phyloP scores from a whole-genome alignment of 129 eudicot species.

The Lonicera japonica region DNA sequence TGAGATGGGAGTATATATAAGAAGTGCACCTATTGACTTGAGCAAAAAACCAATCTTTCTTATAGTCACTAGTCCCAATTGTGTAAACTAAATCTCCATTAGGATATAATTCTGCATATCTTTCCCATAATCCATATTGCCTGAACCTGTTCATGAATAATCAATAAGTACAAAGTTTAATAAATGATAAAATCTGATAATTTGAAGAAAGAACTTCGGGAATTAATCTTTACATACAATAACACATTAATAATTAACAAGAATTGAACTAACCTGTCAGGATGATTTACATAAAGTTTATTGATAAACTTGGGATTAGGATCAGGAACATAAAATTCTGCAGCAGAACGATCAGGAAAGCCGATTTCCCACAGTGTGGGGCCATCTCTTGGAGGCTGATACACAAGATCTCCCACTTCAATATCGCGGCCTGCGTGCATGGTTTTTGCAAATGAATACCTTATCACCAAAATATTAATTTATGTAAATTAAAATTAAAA shows the following conservation, averaged over 20 bases:
- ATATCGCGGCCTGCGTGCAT: neutral
- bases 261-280: constrained; percentile 20
- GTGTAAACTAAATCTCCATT: constrained; percentile 31
- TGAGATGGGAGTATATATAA: too few species aligned
- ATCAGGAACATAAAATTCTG: constrained; percentile 54
- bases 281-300: constrained; percentile 36
- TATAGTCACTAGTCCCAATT: constrained; percentile 33
- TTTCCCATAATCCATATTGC: constrained; percentile 57
- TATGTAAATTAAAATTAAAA: too few species aligned
- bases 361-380: constrained; percentile 78
- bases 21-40: constrained; percentile 41
- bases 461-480: too few species aligned
- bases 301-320: constrained; percentile 39
- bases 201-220: neutral
- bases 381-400: constrained; percentile 58
- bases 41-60: constrained; percentile 53
- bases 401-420: constrained; percentile 33
- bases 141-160: constrained; percentile 30
- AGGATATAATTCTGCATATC: constrained; percentile 40
- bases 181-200: too few species aligned
- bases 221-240: too few species aligned
- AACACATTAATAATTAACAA: too few species aligned
- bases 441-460: too few species aligned
- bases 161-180: neutral
- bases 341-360: constrained; percentile 59